Evolutionary conservation across 306 rosid genomes (phyloP).

Genomic region (Malus orientalis): DNA sequence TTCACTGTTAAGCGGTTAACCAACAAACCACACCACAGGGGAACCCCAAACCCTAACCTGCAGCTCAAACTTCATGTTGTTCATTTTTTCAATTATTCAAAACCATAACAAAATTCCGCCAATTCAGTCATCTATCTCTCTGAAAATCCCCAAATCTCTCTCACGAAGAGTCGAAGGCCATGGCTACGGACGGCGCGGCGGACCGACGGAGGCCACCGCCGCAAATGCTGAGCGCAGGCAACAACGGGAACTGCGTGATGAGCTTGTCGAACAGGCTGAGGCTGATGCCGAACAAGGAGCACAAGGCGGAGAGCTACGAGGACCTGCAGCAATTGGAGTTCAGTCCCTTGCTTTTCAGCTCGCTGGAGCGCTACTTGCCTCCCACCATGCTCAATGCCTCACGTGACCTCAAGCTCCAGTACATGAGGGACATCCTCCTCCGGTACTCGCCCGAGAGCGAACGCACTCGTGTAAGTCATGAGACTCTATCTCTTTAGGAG

Average conservation of each 20-base stretch:
- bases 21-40: neutral
- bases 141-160: neutral
- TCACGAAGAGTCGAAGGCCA: neutral
- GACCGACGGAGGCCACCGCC: slow-evolving; percentile 39
- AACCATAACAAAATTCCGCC: neutral
- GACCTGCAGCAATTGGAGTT: slow-evolving; percentile 62
- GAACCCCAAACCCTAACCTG: slow-evolving; percentile 10
- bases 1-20: neutral
- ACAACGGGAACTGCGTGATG: slow-evolving; percentile 36
- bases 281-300: slow-evolving; percentile 48
- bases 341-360: slow-evolving; percentile 66
- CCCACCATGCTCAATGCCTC: slow-evolving; percentile 41
- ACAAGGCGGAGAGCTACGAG: slow-evolving; percentile 69
- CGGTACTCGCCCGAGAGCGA: slow-evolving; percentile 65
- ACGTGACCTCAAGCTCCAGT: slow-evolving; percentile 62
- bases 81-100: neutral
- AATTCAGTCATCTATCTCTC: neutral
- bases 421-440: slow-evolving; percentile 61
- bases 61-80: neutral
- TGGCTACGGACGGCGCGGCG: slow-evolving; percentile 43
- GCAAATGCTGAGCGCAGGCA: slow-evolving; percentile 25
- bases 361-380: slow-evolving; percentile 77
- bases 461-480: slow-evolving; percentile 54
- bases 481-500: neutral
- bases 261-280: slow-evolving; percentile 35